Base-by-base conservation (phyloP, 2,329 filamentous ascomycete genomes). In the Helotiales sp. region DNA sequence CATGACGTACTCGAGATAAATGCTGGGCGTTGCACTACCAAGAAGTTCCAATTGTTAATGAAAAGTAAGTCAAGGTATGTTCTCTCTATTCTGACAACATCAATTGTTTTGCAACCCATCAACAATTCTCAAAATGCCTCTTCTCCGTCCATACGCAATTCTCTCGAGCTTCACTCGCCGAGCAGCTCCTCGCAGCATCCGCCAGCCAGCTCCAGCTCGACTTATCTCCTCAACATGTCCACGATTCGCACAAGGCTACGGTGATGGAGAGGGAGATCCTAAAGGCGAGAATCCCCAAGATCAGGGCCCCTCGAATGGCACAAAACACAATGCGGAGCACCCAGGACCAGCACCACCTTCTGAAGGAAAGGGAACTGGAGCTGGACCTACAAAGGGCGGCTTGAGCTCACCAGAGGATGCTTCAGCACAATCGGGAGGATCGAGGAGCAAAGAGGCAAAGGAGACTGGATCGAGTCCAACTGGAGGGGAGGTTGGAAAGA, bases 291-390 rank as follows among this genome's bases (percentile, higher is more conserved):
- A 78, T 32, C 80, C 80, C 3, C 75, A 79, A 67, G 69, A 76
- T 13, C 80, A 82, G 69, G 77, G 77, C 1, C 32, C 66, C 0
- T 72, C 78, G 13, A 78, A 71, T 54, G 61, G 63, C 26, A 75
- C 74, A 1, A 78, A 79, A 66, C 70, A 79, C 20, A 67, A 77
- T 8, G 74, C 73, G 8, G 82, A 84, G 67, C 82, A 83, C 66
- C 82, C 82, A 0, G 81, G 82, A 2, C 81, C 81, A 5, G 69
- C 73, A 8, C 77, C 81, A 0, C 80, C 81, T 0, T 71, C 78
- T 26, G 80, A 80, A 58, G 81, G 80, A 28, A 73, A 81, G 70
- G 78, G 78, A 10, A 77, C 76, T 8, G 79, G 78, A 17, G 77
- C 74, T 47, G 76, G 78, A 3, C 74, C 78, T 13, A 80, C 77